Evolutionary conservation across 805 yeast species (phyloP), one percentile per base, ranked within the genome.

Genomic region (Sugiyamaella smithiae): DNA sequence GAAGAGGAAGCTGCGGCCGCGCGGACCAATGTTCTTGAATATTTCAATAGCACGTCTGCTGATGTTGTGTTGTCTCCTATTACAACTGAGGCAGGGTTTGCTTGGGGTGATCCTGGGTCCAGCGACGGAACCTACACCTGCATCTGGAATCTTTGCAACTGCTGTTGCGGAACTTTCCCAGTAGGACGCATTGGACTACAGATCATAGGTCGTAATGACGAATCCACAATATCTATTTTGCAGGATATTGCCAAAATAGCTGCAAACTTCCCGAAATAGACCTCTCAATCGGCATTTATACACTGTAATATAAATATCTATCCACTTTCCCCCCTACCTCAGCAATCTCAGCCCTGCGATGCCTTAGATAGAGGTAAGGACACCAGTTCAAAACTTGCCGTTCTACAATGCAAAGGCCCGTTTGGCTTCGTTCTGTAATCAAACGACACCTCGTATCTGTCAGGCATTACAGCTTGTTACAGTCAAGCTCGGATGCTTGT

Each of bases 101-200:
- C 24, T 5, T 46, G 45, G 45, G 50, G 46, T 6, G 46, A 40
- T 4, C 31, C 37, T 7, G 37, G 32, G n/a, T 19, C 50, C 2
- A 40, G 24, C 4, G 50, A 46, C 19, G 50, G 50, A 6, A 19
- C 25, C 5, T 46, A 31, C 40, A 46, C 50, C 3, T 28, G 45
- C 20, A 32, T 46, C 9, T 46, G 50, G 50, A 46, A 46, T 32
- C 38, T 46, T 20, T 46, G 50, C 26, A 46, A 46, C 19, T 33
- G n/a, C n/a, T n/a, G n/a, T n/a, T n/a, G n/a, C n/a, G n/a, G n/a
- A n/a, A n/a, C n/a, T n/a, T n/a, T n/a, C n/a, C n/a, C n/a, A n/a
- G n/a, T n/a, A n/a, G n/a, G n/a, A n/a, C n/a, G n/a, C n/a, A n/a
- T n/a, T n/a, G n/a, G n/a, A n/a, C n/a, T n/a, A n/a, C n/a, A n/a